Conservation (phyloP, 345 rosid genomes). For the Chamaenerion angustifolium region DNA sequence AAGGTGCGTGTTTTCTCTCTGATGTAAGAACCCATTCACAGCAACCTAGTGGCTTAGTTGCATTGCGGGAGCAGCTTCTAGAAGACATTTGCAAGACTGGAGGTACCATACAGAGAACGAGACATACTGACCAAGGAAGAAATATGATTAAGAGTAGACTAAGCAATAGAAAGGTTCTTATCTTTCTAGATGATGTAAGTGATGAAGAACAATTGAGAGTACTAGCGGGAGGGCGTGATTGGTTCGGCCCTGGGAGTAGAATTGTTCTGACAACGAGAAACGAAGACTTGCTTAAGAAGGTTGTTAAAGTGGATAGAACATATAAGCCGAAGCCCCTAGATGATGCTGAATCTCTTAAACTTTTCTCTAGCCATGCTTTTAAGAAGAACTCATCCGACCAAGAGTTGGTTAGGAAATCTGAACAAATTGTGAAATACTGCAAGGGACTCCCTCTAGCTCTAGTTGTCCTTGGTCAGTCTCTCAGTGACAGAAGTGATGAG, state of each 20-base stretch:
- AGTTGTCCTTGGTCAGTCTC: background rate
- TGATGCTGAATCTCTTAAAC: background rate
- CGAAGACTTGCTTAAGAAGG: background rate
- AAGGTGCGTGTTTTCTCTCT: constrained; percentile 16
- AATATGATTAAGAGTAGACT: background rate
- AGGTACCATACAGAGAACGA: background rate
- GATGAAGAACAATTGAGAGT: background rate
- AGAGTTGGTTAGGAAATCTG: background rate
- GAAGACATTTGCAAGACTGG: background rate
- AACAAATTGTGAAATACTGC: background rate
- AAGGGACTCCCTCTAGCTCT: constrained; percentile 4
- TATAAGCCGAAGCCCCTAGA: background rate
- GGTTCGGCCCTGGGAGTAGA: constrained; percentile 13
- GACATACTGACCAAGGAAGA: background rate
- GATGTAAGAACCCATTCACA: constrained; percentile 15
- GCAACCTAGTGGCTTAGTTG: too few relatives aligned
- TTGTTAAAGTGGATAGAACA: background rate
- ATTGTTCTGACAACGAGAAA: constrained; percentile 10
- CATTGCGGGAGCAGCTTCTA: constrained; percentile 1
- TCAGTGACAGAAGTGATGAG: too few relatives aligned
- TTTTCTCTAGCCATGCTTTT: constrained; percentile 1
- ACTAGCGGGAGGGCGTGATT: constrained; percentile 4
- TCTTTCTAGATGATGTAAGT: constrained; percentile 16
- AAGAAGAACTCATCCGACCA: background rate
- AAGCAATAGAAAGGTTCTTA: constrained; percentile 3